Evolutionary conservation across 176 grass and related monocot species (phyloP).

Genomic region (Cocos nucifera): DNA sequence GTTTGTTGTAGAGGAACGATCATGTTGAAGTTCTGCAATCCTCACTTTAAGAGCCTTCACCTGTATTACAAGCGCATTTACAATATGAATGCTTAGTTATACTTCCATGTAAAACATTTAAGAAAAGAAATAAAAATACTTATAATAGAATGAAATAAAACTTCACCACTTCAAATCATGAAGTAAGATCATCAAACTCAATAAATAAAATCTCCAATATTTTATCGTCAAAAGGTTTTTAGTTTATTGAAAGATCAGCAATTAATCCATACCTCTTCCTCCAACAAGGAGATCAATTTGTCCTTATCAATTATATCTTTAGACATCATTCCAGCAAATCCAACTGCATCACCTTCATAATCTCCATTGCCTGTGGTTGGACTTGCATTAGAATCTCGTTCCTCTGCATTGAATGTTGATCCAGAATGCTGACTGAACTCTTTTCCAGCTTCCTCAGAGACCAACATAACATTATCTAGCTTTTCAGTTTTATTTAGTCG

Average conservation of each 20-base stretch:
- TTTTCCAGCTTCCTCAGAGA: slow-evolving; percentile 4
- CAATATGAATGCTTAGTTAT: too few species aligned
- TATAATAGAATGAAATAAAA: too few species aligned
- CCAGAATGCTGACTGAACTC: slow-evolving; percentile 1
- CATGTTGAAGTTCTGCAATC: slow-evolving; percentile 43
- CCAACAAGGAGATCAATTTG: slow-evolving; percentile 41
- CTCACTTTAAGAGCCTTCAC: slow-evolving; percentile 67
- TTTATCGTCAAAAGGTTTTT: background rate
- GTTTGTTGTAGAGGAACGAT: slow-evolving; percentile 17
- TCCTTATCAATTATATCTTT: slow-evolving; percentile 47
- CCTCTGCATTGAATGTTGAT: slow-evolving; percentile 12
- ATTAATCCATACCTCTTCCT: slow-evolving; percentile 68
- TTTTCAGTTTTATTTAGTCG: background rate
- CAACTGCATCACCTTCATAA: slow-evolving; percentile 5
- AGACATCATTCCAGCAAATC: background rate
- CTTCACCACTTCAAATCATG: too few species aligned
- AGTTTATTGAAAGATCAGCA: slow-evolving; percentile 1
- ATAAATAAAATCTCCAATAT: too few species aligned
- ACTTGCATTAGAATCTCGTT: slow-evolving; percentile 7
- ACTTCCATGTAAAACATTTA: too few species aligned
- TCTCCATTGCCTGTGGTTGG: slow-evolving; percentile 4
- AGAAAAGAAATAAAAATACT: too few species aligned
- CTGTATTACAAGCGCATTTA: slow-evolving; percentile 17
- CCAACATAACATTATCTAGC: background rate
- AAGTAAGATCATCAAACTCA: too few species aligned